Evolutionary conservation across 805 yeast genomes (phyloP), one percentile per base, ranked within the genome.

Genomic region (Kuraishia cidri): DNA sequence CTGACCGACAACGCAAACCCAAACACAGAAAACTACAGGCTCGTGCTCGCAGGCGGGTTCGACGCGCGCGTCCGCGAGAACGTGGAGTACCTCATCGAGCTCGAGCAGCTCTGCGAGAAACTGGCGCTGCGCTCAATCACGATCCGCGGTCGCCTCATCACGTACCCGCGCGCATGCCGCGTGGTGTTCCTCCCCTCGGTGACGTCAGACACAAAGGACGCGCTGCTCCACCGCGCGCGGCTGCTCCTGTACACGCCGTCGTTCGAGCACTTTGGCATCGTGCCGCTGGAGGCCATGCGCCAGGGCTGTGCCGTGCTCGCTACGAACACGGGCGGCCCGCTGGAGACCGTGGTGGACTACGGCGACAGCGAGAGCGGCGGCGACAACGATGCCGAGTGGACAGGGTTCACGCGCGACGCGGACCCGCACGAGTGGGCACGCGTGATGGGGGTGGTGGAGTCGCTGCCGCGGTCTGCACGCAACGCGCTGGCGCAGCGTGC

Each of bases 181-280:
- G 73, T 86, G 2, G 50, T 84, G 11, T 92, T 92, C 53, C 52
- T 88, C 37, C 95, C 96, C 0, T 85, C 95, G 0, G 72, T 90
- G 6, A 68, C 82, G 26, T 66, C 86, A 2, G 50, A 66, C 2
- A 51, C 82, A 37, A 85, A 86, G 55, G 76, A 66, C 49, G 60
- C 68, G 2, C 64, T 92, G 18, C 58, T 92, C 22, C 52, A 66
- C 24, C 54, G 62, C 7, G 66, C 88, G 2, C 66, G 69, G 30
- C 44, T 82, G 35, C 63, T 92, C 15, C 57, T 88, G 29, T 92
- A 92, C 50, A 92, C 99, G 0, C 98, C 99, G 3, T 66, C 82
- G 0, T 71, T 70, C 45, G 98, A 92, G 54, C 99, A 92, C 58
- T 92, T 92, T 51, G 99, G 99, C 10, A 92, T 92, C 41, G 99